Base-by-base conservation (phyloP, 371 early-diverging fungal genomes). In the Choanephora cucurbitarum region DNA sequence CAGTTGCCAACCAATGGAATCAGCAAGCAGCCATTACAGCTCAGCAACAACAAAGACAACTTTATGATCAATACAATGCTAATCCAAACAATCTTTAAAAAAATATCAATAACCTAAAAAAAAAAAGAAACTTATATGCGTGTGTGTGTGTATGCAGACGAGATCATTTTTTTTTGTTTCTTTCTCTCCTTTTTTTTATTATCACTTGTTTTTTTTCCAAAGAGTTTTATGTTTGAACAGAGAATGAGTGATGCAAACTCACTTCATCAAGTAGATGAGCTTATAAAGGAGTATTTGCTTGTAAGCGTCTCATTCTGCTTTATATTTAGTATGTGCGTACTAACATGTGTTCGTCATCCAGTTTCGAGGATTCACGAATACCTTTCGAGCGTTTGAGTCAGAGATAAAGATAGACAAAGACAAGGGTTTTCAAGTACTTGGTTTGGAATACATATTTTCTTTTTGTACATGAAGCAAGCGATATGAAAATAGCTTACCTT, bases 261-360 rank as follows among this genome's bases (percentile, higher is more conserved):
- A 44, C 71, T 85, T 49, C 69, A 75, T 41, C 84, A 87, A 62
- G 80, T 87, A 44, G 87, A 87, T 62, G 87, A 87, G 44, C 77
- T 87, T 52, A 79, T 87, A 50, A 85, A 84, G 62, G 87, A 87
- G 60, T 87, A 87, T 62, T 72, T 87, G 47, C 53, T 87, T 62
- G 87, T 84, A 83, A 68, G 17, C 17, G 18, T 32, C 49, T 23
- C 40, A 40, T 31, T 31, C 33, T 37, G 6, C 22, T 33, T 33
- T 22, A 17, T 34, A 18, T 32, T 11, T 18, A 31, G 9, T 32
- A 17, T 5, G 18, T 18, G 43, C 18, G 9, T 24, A 40, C 52
- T 28, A 3, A 28, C 21, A 9, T 31, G 22, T 17, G 34, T 44
- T 37, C 17, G 14, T 37, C 44, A 22, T 14, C 14, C 66, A 87